Evolutionary conservation across 257 asterid species (phyloP).

Genomic region (Nicotiana sylvestris): DNA sequence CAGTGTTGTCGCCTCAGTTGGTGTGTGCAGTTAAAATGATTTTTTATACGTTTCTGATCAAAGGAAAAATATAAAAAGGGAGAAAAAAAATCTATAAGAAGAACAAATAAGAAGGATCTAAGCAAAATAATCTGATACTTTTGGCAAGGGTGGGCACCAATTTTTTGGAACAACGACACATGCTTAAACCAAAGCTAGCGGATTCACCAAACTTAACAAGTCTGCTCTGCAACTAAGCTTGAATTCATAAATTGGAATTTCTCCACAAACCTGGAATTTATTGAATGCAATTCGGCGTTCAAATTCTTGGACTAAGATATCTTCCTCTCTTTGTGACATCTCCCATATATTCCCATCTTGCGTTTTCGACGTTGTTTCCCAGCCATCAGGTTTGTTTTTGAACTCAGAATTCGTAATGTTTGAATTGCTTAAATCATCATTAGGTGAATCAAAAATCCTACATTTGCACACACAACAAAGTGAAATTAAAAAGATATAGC

Average conservation of each 20-base stretch:
- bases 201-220: background rate
- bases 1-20: background rate
- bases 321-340: constrained; percentile 94
- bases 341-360: constrained; percentile 86
- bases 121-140: background rate
- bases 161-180: background rate
- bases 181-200: background rate
- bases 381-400: constrained; percentile 85
- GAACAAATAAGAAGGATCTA: background rate
- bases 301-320: constrained; percentile 88
- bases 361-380: constrained; percentile 74
- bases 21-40: background rate
- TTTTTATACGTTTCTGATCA: background rate
- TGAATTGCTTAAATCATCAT: constrained; percentile 46
- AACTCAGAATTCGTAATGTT: constrained; percentile 41
- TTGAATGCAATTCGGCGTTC: constrained; percentile 91
- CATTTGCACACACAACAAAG: constrained; percentile 17
- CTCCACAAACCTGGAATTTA: constrained; percentile 70
- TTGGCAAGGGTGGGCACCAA: background rate
- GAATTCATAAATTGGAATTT: background rate
- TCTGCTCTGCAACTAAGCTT: background rate
- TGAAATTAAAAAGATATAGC: background rate
- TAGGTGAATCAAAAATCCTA: constrained; percentile 76
- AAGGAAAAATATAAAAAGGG: background rate
- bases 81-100: background rate